Evolutionary conservation across 257 asterid genomes (phyloP).

Genomic region (Catharanthus roseus): DNA sequence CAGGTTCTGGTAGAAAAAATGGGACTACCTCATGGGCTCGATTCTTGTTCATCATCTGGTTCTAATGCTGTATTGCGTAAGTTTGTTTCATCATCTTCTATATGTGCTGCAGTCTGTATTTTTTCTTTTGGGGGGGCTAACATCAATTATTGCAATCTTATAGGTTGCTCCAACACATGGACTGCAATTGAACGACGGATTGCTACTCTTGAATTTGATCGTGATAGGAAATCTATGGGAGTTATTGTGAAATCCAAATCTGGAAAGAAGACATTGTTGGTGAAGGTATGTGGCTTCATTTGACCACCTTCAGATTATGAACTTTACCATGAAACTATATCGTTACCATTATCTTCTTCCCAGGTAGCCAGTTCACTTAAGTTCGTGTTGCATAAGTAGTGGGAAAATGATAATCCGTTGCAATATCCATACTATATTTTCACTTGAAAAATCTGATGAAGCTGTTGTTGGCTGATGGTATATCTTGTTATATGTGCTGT

Average conservation of each 20-base stretch:
- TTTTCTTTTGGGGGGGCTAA: conserved; percentile 32
- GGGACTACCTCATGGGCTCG: conserved; percentile 71
- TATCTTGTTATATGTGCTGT: neutral
- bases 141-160: conserved; percentile 14
- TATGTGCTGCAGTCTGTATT: neutral
- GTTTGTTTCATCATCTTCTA: conserved; percentile 21
- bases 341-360: neutral
- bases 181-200: conserved; percentile 66
- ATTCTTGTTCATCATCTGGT: conserved; percentile 47
- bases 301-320: neutral
- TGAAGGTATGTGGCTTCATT: conserved; percentile 50
- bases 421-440: no score
- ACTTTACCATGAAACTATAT: neutral
- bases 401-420: neutral
- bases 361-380: neutral
- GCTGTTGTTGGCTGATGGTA: neutral
- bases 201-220: conserved; percentile 98
- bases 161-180: conserved; percentile 78
- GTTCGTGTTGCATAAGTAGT: neutral
- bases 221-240: conserved; percentile 98
- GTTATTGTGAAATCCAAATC: conserved; percentile 65
- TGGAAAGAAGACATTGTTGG: conserved; percentile 64
- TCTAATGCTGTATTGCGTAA: conserved; percentile 60
- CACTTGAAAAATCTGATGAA: neutral
- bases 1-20: conserved; percentile 97